Conservation (phyloP, 345 rosid species). For the Euclidium syriacum region DNA sequence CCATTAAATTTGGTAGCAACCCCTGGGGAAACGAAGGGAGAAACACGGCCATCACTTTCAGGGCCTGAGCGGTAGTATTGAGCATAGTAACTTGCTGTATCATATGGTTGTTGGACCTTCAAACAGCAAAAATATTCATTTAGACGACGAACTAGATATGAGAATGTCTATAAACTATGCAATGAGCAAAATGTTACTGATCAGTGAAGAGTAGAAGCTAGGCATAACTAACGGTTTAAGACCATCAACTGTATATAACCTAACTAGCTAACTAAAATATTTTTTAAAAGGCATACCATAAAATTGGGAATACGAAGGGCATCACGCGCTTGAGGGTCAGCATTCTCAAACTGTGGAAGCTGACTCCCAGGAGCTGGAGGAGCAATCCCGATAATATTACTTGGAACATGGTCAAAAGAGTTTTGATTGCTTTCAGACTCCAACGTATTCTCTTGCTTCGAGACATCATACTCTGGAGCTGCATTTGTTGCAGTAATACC, state of each 20-base stretch:
- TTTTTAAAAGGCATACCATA: constrained; percentile 47
- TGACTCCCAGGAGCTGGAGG: constrained; percentile 65
- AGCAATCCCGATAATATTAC: constrained; percentile 51
- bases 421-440: constrained; percentile 51
- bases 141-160: constrained; percentile 3
- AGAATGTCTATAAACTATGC: neutral
- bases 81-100: constrained; percentile 71
- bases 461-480: constrained; percentile 47
- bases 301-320: constrained; percentile 68
- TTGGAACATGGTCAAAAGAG: constrained; percentile 53
- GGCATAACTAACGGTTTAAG: neutral
- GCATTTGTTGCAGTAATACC: constrained; percentile 43
- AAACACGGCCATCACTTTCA: constrained; percentile 73
- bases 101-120: constrained; percentile 77
- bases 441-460: constrained; percentile 51
- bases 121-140: constrained; percentile 26
- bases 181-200: neutral
- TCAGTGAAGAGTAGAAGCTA: neutral
- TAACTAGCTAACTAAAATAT: neutral
- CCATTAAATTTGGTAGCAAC: constrained; percentile 77
- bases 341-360: constrained; percentile 56
- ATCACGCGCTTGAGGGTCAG: constrained; percentile 76
- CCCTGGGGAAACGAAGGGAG: constrained; percentile 70
- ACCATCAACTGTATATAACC: neutral
- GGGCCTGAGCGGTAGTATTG: constrained; percentile 68